Conservation (phyloP, 768 basidiomycete species). For the Suillus alpinus region DNA sequence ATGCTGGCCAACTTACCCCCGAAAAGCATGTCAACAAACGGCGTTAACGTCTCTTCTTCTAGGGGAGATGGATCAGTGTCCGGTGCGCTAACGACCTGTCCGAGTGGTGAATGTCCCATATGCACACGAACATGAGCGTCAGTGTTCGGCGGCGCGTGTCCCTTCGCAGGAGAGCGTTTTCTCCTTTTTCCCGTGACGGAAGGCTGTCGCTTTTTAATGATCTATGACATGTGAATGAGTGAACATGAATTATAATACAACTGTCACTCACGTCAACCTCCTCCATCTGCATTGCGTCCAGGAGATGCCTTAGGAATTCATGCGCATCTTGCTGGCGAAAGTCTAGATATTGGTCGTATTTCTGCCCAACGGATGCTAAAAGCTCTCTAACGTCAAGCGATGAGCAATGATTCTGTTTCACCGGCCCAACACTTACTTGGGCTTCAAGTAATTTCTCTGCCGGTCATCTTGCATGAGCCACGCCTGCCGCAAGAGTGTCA, state of each 20-base stretch:
- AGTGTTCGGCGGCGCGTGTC: not conserved
- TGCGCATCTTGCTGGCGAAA: conserved; percentile 97
- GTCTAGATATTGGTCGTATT: conserved; percentile 93
- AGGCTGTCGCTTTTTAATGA: conserved; percentile 74
- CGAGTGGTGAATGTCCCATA: conserved; percentile 1
- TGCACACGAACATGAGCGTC: not conserved
- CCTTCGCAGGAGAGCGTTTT: conserved; percentile 1
- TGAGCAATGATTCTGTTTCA: conserved; percentile 1
- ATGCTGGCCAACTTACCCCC: conserved; percentile 87
- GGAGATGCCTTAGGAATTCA: conserved; percentile 84
- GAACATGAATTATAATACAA: not conserved
- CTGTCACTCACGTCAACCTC: conserved; percentile 73
- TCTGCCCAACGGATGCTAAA: conserved; percentile 66
- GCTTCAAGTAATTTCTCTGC: conserved; percentile 55
- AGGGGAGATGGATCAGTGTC: conserved; percentile 12
- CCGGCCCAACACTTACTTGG: conserved; percentile 52
- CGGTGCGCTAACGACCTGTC: not conserved
- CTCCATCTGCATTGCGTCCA: conserved; percentile 94
- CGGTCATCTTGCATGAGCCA: conserved; percentile 60
- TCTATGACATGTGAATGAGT: conserved; percentile 37
- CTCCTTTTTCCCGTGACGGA: conserved; percentile 37
- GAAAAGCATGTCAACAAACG: conserved; percentile 89
- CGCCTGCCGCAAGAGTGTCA: conserved; percentile 55
- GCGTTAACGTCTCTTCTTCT: conserved; percentile 51
- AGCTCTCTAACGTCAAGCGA: conserved; percentile 44